Percentiles rank a stretch among this genome's conserved stretches.
Evolutionary conservation across 768 basidiomycete species (phyloP).

Genomic region (Mycena sanguinolenta): DNA sequence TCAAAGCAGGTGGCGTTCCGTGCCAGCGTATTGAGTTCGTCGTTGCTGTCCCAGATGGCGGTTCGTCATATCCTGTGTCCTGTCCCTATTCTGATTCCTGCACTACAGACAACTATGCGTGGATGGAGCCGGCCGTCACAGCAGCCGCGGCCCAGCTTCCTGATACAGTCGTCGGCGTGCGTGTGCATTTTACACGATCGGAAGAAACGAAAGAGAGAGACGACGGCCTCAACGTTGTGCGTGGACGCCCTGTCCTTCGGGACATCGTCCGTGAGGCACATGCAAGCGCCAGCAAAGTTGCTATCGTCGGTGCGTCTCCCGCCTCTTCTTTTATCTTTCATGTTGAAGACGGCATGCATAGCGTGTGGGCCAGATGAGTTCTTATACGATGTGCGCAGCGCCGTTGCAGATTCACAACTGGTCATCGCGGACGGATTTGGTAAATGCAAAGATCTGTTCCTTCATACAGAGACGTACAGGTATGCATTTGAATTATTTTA

Average conservation of each 20-base stretch:
- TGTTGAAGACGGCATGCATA: slow-evolving; percentile 27
- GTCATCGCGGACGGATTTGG: slow-evolving; percentile 45
- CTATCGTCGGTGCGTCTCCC: slow-evolving; percentile 43
- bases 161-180: slow-evolving; percentile 14
- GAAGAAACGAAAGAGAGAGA: slow-evolving; percentile 30
- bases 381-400: slow-evolving; percentile 48
- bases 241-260: slow-evolving; percentile 39
- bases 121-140: slow-evolving; percentile 37
- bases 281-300: slow-evolving; percentile 39
- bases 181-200: slow-evolving; percentile 27
- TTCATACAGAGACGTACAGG: slow-evolving; percentile 50
- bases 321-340: not conserved
- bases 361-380: slow-evolving; percentile 48
- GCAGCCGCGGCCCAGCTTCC: slow-evolving; percentile 10
- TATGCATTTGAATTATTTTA: not conserved
- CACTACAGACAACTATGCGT: slow-evolving; percentile 35
- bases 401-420: slow-evolving; percentile 46
- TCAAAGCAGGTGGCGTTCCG: slow-evolving; percentile 29
- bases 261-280: slow-evolving; percentile 37
- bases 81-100: not conserved
- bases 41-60: slow-evolving; percentile 37
- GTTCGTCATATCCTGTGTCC: slow-evolving; percentile 17
- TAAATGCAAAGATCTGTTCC: slow-evolving; percentile 43
- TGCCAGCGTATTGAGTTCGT: slow-evolving; percentile 43
- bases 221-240: slow-evolving; percentile 1